These are phyloP conservation scores for Sinapis alba DNA, from an alignment of 441 rosid species.

Conservation along the genomic window DNA sequence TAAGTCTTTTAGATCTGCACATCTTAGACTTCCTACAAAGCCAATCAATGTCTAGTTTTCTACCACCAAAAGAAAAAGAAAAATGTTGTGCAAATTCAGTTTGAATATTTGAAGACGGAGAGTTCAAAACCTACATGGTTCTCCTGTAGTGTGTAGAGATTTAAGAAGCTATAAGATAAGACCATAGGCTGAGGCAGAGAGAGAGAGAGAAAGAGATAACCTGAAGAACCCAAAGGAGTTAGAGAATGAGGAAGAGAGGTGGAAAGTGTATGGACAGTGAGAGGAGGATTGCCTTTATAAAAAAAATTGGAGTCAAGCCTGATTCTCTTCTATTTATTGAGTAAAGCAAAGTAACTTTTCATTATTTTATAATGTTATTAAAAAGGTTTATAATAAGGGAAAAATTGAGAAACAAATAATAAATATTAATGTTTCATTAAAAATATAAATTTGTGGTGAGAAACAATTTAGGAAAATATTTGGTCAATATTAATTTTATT, in stretches of 20 bases:
- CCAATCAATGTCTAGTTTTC: constrained; percentile 2
- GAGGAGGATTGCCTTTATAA: background rate
- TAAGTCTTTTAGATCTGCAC: constrained; percentile 33
- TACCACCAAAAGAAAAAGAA: background rate
- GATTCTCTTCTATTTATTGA: background rate
- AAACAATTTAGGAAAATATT: background rate
- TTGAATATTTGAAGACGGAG: constrained; percentile 13
- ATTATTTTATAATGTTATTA: too few relatives aligned
- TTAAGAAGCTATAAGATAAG: background rate
- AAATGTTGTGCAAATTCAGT: background rate
- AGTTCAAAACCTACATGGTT: constrained; percentile 2
- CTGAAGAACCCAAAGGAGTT: background rate
- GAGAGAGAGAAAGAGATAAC: background rate
- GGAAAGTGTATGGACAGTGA: background rate
- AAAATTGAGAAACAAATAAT: too few relatives aligned
- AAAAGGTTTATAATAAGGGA: background rate
- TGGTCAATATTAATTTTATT: background rate
- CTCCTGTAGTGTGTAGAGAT: constrained; percentile 16
- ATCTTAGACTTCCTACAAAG: constrained; percentile 11
- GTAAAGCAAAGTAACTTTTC: background rate
- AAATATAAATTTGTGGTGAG: background rate
- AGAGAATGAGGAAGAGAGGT: background rate
- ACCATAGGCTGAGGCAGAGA: background rate
- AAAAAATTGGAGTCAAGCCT: background rate
- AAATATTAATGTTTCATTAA: background rate